Evolutionary conservation across 495 filamentous ascomycete species (phyloP).

Genomic region (Penicillium steckii): DNA sequence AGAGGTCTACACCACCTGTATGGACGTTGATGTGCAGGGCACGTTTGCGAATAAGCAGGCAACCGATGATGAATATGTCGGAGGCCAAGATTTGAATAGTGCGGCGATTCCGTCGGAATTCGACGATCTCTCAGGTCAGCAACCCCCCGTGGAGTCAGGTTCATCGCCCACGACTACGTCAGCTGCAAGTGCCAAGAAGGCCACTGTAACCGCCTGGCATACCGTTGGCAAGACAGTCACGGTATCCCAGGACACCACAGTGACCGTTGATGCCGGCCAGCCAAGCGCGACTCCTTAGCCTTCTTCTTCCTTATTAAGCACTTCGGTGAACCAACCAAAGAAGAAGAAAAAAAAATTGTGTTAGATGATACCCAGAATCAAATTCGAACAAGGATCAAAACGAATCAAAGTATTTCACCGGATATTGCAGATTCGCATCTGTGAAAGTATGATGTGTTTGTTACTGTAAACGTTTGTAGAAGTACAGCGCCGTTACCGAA

Average conservation of each 20-base stretch:
- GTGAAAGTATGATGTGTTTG: background rate
- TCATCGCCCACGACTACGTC: background rate
- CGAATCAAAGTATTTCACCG: background rate
- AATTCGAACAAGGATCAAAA: background rate
- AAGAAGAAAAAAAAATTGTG: too few species aligned
- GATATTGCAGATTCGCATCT: too few species aligned
- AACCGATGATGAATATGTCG: constrained; percentile 18
- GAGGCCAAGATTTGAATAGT: constrained; percentile 36
- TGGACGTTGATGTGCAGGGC: constrained; percentile 66
- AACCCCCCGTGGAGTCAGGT: background rate
- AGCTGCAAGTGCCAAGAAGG: background rate
- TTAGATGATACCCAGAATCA: too few species aligned
- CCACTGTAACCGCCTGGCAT: constrained; percentile 20
- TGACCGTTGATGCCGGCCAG: constrained; percentile 4
- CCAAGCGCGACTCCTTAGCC: background rate
- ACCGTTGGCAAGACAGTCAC: constrained; percentile 13
- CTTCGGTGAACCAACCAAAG: too few species aligned
- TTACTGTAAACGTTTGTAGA: background rate
- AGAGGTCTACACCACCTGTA: constrained; percentile 80
- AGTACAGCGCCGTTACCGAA: background rate
- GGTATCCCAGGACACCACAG: background rate
- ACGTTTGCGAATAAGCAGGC: constrained; percentile 12
- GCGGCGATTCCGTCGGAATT: constrained; percentile 41
- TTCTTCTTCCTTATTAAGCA: too few species aligned
- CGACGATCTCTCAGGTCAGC: constrained; percentile 16